phyloP scores from a whole-genome alignment of 441 rosid genomes.

The Populus hybrid region DNA sequence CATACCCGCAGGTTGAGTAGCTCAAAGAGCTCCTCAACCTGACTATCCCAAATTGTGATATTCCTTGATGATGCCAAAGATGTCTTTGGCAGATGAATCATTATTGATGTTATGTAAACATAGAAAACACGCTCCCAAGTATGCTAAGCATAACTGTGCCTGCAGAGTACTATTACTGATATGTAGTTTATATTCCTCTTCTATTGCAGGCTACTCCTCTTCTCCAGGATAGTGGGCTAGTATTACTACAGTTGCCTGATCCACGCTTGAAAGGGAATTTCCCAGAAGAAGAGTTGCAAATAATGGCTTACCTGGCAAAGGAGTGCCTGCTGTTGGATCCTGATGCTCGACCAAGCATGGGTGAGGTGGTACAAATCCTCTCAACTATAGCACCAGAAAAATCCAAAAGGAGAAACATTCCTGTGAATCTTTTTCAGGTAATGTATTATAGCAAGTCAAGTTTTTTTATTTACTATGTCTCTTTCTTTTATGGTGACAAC shows the following conservation, averaged over 20 bases:
- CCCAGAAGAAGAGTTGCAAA: slow-evolving; percentile 80
- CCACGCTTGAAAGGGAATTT: slow-evolving; percentile 64
- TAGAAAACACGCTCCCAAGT: no score
- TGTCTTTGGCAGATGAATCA: neutral
- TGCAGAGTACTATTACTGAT: neutral
- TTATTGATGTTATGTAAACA: neutral
- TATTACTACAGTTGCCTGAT: slow-evolving; percentile 71
- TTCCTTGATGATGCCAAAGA: neutral
- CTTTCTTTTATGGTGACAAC: neutral
- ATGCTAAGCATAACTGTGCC: neutral
- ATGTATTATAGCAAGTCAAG: neutral
- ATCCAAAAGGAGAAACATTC: slow-evolving; percentile 60
- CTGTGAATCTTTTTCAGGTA: slow-evolving; percentile 65
- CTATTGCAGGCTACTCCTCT: slow-evolving; percentile 67
- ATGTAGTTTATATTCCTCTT: neutral
- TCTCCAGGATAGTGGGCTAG: slow-evolving; percentile 63
- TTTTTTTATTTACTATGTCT: neutral
- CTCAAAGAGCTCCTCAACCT: neutral
- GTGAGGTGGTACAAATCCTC: slow-evolving; percentile 93
- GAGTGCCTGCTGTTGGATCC: slow-evolving; percentile 90
- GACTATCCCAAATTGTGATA: neutral
- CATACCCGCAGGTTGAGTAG: neutral
- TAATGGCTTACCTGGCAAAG: slow-evolving; percentile 89
- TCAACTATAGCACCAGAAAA: slow-evolving; percentile 72
- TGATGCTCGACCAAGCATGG: slow-evolving; percentile 91